Percentiles rank a stretch among this genome's conserved stretches.
Evolutionary conservation across 371 early-diverging fungal genomes (phyloP).

Genomic region (Sporodiniella umbellata): DNA sequence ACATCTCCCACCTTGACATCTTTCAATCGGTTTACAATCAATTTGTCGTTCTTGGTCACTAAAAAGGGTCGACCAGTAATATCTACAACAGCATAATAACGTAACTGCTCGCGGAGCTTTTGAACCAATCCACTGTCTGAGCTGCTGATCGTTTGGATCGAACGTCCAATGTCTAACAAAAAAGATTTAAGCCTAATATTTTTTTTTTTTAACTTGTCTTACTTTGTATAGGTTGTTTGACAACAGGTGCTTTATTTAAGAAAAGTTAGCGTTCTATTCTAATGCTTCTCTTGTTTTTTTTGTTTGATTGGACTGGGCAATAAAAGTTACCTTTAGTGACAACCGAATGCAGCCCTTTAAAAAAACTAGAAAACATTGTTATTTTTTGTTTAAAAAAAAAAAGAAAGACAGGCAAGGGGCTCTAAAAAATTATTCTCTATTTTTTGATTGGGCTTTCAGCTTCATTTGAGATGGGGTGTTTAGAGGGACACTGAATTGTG

Average conservation of each 20-base stretch:
- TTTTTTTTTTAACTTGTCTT: no score
- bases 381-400: no score
- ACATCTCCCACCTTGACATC: slow-evolving; percentile 87
- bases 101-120: slow-evolving; percentile 56
- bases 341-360: slow-evolving; percentile 13
- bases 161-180: slow-evolving; percentile 13
- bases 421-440: neutral
- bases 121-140: slow-evolving; percentile 13
- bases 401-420: neutral
- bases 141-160: slow-evolving; percentile 17
- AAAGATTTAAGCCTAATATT: no score
- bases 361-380: slow-evolving; percentile 17
- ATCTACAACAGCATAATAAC: slow-evolving; percentile 84
- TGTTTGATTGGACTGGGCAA: no score
- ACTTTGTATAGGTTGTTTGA: slow-evolving; percentile 22
- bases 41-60: slow-evolving; percentile 84
- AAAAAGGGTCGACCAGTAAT: slow-evolving; percentile 86
- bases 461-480: no score
- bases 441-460: neutral
- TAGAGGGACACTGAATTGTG: no score
- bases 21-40: slow-evolving; percentile 78
- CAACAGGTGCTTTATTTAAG: slow-evolving; percentile 15
- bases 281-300: no score
- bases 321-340: slow-evolving; percentile 3
- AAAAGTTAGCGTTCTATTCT: neutral